Evolutionary conservation across 192 early-diverging fungal genomes (phyloP).

Genomic region (Mortierella claussenii): DNA sequence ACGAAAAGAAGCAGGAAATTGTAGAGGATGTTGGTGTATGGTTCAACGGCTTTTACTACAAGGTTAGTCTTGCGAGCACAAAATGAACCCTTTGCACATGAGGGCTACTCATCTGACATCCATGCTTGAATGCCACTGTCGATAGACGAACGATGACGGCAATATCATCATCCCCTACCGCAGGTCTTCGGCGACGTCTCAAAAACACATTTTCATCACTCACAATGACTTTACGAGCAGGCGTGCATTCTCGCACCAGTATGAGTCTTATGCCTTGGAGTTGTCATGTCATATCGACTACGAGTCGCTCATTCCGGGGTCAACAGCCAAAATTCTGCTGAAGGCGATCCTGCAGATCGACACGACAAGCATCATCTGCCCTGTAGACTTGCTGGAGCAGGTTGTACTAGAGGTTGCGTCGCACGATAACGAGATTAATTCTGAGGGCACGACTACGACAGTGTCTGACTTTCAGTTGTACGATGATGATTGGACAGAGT

Average conservation of each 20-base stretch:
- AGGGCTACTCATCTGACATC: no score
- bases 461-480: constrained; percentile 20
- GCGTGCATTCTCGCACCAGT: constrained; percentile 11
- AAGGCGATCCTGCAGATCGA: constrained; percentile 16
- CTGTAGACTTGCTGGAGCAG: constrained; percentile 52
- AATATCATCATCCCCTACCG: constrained; percentile 57
- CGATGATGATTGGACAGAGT: constrained; percentile 24
- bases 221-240: constrained; percentile 53
- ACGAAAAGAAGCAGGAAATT: constrained; percentile 49
- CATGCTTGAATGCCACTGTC: background rate
- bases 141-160: constrained; percentile 52
- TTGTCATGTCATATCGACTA: constrained; percentile 52
- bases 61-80: constrained; percentile 22
- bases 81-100: no score
- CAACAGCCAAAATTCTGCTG: constrained; percentile 36
- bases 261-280: constrained; percentile 51
- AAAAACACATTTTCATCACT: constrained; percentile 25
- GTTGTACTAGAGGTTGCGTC: constrained; percentile 31
- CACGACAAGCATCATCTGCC: constrained; percentile 8
- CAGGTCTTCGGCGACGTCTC: background rate
- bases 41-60: constrained; percentile 50
- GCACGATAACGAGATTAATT: constrained; percentile 8
- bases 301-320: constrained; percentile 49
- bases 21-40: constrained; percentile 35
- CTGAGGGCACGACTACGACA: constrained; percentile 19